Conservation (phyloP, 768 basidiomycete species). For the Strobilomyces echinocephalus region DNA sequence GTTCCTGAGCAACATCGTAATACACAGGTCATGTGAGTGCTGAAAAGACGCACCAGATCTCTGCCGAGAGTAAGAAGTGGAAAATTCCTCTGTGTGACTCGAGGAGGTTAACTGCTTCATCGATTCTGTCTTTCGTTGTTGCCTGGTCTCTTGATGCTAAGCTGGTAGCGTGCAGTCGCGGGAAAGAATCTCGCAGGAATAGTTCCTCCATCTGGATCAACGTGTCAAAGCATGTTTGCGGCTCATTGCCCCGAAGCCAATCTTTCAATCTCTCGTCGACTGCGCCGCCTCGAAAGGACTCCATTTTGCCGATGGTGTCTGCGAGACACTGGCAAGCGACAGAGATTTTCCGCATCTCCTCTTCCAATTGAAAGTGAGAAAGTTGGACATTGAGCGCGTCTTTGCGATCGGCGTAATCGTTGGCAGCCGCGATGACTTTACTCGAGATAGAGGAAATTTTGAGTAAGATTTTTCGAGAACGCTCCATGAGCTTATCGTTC, state of each 20-base stretch:
- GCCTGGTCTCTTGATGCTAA: background rate
- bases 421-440: background rate
- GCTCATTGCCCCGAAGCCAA: background rate
- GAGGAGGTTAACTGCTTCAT: background rate
- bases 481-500: too few relatives aligned
- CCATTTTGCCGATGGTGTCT: too few relatives aligned
- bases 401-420: background rate
- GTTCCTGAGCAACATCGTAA: background rate
- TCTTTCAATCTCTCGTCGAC: background rate
- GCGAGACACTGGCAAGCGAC: too few relatives aligned
- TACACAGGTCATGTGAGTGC: background rate
- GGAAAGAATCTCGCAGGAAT: background rate
- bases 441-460: background rate
- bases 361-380: background rate
- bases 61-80: background rate
- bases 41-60: background rate
- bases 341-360: background rate
- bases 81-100: background rate
- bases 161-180: too few relatives aligned
- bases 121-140: background rate
- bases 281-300: background rate
- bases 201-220: background rate
- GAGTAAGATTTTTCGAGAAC: too few relatives aligned
- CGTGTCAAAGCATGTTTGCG: background rate
- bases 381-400: background rate